Evolutionary conservation across 2,329 filamentous ascomycete genomes (phyloP).

Genomic region (Aaosphaeria arxii): DNA sequence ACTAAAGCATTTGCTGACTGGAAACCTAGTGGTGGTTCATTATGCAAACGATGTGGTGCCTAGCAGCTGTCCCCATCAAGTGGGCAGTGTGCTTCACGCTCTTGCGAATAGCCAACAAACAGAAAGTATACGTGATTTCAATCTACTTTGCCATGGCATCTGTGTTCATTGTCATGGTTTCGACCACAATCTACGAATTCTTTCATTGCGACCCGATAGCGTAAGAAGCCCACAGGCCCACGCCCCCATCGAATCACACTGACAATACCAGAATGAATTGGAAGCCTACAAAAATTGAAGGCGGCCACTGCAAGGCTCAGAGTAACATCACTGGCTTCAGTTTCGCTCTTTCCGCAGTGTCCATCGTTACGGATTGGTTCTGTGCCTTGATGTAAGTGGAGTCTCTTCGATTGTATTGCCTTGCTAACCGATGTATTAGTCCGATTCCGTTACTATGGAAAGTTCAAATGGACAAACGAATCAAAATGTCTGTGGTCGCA

Average conservation of each 20-base stretch:
- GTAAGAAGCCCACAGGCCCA: too few species aligned
- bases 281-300: too few species aligned
- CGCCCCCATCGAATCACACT: too few species aligned
- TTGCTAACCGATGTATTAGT: conserved; percentile 1
- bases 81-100: background rate
- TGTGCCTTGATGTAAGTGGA: background rate
- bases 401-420: too few species aligned
- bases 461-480: conserved; percentile 15
- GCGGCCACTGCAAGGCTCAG: too few species aligned
- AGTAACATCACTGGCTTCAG: too few species aligned
- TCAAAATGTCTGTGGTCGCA: conserved; percentile 13
- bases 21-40: background rate
- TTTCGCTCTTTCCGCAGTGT: background rate
- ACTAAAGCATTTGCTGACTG: too few species aligned
- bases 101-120: background rate
- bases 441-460: conserved; percentile 19
- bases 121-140: background rate
- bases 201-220: background rate
- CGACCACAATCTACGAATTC: background rate
- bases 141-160: background rate
- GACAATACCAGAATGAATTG: too few species aligned
- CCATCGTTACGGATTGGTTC: background rate
- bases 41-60: background rate
- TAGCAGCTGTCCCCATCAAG: background rate
- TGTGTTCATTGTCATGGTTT: background rate